Percentiles rank a stretch among this genome's conserved stretches.
Evolutionary conservation across 2,329 filamentous ascomycete species (phyloP).

Genomic region (Neonectria coccinea): DNA sequence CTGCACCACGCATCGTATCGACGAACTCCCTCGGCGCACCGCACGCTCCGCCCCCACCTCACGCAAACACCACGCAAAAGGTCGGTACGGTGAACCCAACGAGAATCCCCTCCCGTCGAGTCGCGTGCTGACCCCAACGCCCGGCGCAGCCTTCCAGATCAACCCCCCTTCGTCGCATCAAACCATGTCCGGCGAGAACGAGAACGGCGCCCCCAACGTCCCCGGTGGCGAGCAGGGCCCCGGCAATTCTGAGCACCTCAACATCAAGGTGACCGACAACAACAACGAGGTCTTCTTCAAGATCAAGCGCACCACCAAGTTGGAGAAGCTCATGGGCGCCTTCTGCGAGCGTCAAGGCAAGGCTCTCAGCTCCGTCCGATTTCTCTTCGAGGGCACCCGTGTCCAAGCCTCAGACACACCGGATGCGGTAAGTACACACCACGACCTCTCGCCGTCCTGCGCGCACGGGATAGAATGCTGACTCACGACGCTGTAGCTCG

Average conservation of each 20-base stretch:
- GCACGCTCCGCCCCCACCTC: slow-evolving; percentile 15
- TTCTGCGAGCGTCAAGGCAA: slow-evolving; percentile 98
- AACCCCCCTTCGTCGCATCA: slow-evolving; percentile 7
- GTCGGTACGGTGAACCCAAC: slow-evolving; percentile 21
- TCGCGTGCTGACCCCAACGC: slow-evolving; percentile 32
- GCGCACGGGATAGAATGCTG: slow-evolving; percentile 18
- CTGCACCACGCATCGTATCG: slow-evolving; percentile 8
- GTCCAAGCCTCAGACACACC: slow-evolving; percentile 92
- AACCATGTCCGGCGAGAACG: slow-evolving; percentile 61
- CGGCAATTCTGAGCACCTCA: slow-evolving; percentile 82
- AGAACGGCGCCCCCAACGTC: slow-evolving; percentile 64
- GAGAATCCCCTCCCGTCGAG: slow-evolving; percentile 3
- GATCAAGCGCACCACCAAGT: slow-evolving; percentile 95
- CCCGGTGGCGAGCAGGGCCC: slow-evolving; percentile 60
- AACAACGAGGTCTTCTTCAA: slow-evolving; percentile 99
- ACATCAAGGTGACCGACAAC: slow-evolving; percentile 99
- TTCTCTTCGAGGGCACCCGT: slow-evolving; percentile 94
- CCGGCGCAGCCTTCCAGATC: slow-evolving; percentile 14
- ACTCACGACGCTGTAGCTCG: slow-evolving; percentile 70
- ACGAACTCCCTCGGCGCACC: slow-evolving; percentile 8
- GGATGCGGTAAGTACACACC: slow-evolving; percentile 77
- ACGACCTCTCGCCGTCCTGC: slow-evolving; percentile 9
- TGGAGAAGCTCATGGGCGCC: slow-evolving; percentile 98
- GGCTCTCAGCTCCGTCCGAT: slow-evolving; percentile 83
- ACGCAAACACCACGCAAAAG: slow-evolving; percentile 19